A percentile compares a stretch with the other conserved stretches of the same genome.
Conservation (phyloP, 768 basidiomycete species). For the Pholiota conissans region DNA sequence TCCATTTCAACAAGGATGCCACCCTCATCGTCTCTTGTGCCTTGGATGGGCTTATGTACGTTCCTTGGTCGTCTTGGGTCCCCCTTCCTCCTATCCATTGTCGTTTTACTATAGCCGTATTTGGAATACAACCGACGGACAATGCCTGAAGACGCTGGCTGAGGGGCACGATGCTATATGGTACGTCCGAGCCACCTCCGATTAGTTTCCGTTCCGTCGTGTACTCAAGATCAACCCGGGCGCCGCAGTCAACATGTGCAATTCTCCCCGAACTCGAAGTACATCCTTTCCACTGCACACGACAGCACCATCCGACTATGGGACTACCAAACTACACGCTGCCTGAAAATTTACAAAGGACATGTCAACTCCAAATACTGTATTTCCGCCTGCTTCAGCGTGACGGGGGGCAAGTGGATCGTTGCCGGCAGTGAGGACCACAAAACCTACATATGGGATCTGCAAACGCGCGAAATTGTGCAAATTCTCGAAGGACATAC, state of each 20-base stretch:
- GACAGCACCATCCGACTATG: conserved; percentile 92
- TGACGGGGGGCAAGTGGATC: conserved; percentile 87
- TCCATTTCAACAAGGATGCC: conserved; percentile 92
- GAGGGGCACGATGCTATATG: conserved; percentile 87
- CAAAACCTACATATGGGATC: conserved; percentile 88
- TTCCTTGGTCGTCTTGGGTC: conserved; percentile 13
- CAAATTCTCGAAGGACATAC: conserved; percentile 78
- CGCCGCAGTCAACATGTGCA: conserved; percentile 85
- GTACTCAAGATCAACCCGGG: neutral
- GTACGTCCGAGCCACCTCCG: conserved; percentile 34
- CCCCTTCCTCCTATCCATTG: conserved; percentile 1
- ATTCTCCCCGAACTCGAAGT: conserved; percentile 95
- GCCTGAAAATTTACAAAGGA: conserved; percentile 87
- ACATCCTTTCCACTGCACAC: conserved; percentile 91
- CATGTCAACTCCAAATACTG: conserved; percentile 85
- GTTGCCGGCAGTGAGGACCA: conserved; percentile 90
- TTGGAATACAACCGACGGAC: conserved; percentile 91
- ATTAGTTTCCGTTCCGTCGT: neutral
- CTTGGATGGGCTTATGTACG: conserved; percentile 92
- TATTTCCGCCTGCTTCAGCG: conserved; percentile 81
- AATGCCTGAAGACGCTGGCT: conserved; percentile 94
- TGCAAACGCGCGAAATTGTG: conserved; percentile 84
- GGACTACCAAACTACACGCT: conserved; percentile 91
- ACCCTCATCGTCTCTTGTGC: conserved; percentile 90
- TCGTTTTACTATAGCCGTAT: conserved; percentile 64